Evolutionary conservation across 768 basidiomycete genomes (phyloP).

Genomic region (Termitomyces sp.): DNA sequence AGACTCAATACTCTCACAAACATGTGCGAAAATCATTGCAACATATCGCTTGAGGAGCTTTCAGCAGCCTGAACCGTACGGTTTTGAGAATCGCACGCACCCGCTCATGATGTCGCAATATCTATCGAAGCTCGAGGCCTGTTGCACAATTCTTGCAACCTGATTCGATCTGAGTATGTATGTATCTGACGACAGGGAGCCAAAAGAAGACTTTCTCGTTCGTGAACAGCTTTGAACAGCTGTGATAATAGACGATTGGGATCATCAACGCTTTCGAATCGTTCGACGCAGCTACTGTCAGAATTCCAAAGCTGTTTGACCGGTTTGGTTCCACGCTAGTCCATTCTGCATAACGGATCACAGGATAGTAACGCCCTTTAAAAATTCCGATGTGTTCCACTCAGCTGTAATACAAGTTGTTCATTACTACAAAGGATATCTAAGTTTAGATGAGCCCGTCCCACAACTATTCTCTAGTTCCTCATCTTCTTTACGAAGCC

Average conservation of each 20-base stretch:
- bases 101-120: slow-evolving; percentile 2
- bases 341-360: no score
- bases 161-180: background rate
- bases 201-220: background rate
- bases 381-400: no score
- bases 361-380: no score
- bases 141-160: background rate
- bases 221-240: background rate
- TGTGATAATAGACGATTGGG: background rate
- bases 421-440: background rate
- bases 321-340: background rate
- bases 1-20: background rate
- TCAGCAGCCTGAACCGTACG: background rate
- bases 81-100: background rate
- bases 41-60: background rate
- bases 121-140: background rate
- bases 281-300: background rate
- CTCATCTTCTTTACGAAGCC: slow-evolving; percentile 62
- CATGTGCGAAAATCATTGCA: background rate
- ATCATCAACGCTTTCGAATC: background rate
- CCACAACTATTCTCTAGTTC: slow-evolving; percentile 71
- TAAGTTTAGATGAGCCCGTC: slow-evolving; percentile 27
- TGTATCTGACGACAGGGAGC: background rate
- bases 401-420: background rate
- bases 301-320: background rate